phyloP scores from a whole-genome alignment of 768 basidiomycete species.

The Tricholoma furcatifolium region DNA sequence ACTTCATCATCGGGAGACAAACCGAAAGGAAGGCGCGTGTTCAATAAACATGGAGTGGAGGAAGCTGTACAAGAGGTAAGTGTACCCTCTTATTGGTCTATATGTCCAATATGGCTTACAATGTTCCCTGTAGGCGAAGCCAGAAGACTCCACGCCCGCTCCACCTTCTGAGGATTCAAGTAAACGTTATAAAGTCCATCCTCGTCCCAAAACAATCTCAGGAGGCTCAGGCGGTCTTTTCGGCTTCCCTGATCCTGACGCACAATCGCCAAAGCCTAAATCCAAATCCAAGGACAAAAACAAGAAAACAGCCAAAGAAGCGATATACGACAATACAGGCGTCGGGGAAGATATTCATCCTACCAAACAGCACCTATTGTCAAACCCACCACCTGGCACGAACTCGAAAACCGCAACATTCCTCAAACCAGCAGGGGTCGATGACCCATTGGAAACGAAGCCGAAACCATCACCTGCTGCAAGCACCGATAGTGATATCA shows the following conservation, averaged over 20 bases:
- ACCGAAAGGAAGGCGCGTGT: conserved; percentile 50
- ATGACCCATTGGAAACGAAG: conserved; percentile 36
- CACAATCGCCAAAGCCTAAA: conserved; percentile 23
- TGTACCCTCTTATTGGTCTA: neutral
- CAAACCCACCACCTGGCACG: neutral
- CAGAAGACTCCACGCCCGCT: conserved; percentile 9
- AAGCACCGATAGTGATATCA: conserved; percentile 14
- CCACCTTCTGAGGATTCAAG: neutral
- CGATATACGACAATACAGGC: conserved; percentile 44
- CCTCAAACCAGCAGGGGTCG: conserved; percentile 58
- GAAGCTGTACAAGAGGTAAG: conserved; percentile 35
- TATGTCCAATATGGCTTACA: conserved; percentile 18
- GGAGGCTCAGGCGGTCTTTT: conserved; percentile 20
- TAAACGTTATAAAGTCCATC: conserved; percentile 15
- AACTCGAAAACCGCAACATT: conserved; percentile 25
- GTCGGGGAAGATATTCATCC: conserved; percentile 51
- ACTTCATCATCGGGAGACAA: conserved; percentile 18
- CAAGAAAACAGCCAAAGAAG: conserved; percentile 40
- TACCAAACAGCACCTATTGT: conserved; percentile 11
- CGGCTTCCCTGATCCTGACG: conserved; percentile 21
- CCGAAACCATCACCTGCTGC: conserved; percentile 5
- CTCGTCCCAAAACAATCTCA: conserved; percentile 24
- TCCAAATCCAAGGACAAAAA: conserved; percentile 32
- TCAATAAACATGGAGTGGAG: conserved; percentile 46
- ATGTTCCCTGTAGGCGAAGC: conserved; percentile 11